A percentile compares a stretch with the other conserved stretches of the same genome.
Evolutionary conservation across 495 filamentous ascomycete species (phyloP).

Genomic region (Chaetomium fimeti): DNA sequence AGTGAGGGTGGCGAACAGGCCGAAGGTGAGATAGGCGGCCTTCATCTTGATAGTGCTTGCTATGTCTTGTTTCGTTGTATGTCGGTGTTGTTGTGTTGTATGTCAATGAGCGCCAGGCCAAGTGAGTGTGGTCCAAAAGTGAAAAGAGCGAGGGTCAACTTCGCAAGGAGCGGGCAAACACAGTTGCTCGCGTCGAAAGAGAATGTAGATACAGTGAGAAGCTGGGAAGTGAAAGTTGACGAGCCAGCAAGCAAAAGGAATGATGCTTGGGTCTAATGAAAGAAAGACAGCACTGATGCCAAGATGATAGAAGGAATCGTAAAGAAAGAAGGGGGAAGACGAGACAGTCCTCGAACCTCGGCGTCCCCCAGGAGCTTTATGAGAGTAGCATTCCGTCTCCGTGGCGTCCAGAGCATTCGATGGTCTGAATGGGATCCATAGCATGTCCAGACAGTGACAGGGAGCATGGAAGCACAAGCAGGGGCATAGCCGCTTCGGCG

Average conservation of each 20-base stretch:
- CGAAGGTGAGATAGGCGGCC: slow-evolving; percentile 42
- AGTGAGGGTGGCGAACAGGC: slow-evolving; percentile 47
- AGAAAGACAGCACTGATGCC: slow-evolving; percentile 25
- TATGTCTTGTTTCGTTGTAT: slow-evolving; percentile 14
- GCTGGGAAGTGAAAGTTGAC: slow-evolving; percentile 37
- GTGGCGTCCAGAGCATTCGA: slow-evolving; percentile 10
- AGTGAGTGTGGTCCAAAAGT: slow-evolving; percentile 24
- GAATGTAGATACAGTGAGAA: slow-evolving; percentile 36
- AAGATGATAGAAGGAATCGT: slow-evolving; percentile 27
- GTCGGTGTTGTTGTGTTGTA: slow-evolving; percentile 10
- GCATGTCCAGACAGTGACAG: slow-evolving; percentile 10
- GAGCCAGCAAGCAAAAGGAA: slow-evolving; percentile 39
- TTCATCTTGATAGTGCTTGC: slow-evolving; percentile 46
- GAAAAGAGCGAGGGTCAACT: slow-evolving; percentile 52
- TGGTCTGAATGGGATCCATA: slow-evolving; percentile 11
- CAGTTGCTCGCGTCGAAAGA: slow-evolving; percentile 39
- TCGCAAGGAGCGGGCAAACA: slow-evolving; percentile 42
- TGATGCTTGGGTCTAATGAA: slow-evolving; percentile 35
- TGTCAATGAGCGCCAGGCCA: slow-evolving; percentile 28
- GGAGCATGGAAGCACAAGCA: neutral
- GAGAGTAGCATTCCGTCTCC: slow-evolving; percentile 12
- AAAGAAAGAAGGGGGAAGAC: slow-evolving; percentile 21
- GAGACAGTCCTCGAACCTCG: slow-evolving; percentile 16
- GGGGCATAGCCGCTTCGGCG: slow-evolving; percentile 6
- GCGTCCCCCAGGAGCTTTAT: slow-evolving; percentile 26